phyloP scores from a whole-genome alignment of 1,284 basidiomycete species.

The Austroboletus olivaceoglutinosus region DNA sequence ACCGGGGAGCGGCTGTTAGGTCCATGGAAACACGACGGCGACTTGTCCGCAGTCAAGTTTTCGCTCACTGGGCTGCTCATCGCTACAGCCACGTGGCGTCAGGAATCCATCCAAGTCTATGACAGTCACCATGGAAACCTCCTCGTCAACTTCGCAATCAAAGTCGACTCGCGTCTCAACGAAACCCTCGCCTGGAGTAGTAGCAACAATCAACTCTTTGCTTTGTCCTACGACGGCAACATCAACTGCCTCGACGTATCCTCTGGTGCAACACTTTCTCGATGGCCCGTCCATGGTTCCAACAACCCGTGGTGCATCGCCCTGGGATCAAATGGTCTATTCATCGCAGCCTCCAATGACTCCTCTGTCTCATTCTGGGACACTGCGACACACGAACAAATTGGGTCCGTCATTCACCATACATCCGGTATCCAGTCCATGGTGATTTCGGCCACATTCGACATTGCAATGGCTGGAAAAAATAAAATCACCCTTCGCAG shows the following conservation, averaged over 20 bases:
- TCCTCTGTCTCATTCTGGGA: conserved; percentile 13
- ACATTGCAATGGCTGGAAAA: background rate
- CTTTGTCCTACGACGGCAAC: too few species aligned
- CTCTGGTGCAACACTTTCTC: too few species aligned
- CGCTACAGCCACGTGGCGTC: conserved; percentile 3
- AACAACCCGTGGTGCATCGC: conserved; percentile 2
- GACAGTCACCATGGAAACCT: background rate
- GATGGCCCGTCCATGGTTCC: too few species aligned
- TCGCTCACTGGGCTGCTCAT: conserved; percentile 9
- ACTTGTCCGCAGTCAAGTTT: conserved; percentile 6
- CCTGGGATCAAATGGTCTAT: conserved; percentile 1
- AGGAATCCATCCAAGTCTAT: conserved; percentile 3
- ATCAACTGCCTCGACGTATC: too few species aligned
- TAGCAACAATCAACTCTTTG: too few species aligned
- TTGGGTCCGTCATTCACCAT: too few species aligned
- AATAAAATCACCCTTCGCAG: too few species aligned
- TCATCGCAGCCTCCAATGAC: conserved; percentile 7
- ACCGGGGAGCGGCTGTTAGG: background rate
- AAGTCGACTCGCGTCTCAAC: background rate
- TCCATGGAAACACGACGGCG: background rate
- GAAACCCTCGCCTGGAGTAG: too few species aligned
- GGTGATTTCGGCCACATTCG: too few species aligned
- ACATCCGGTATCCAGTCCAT: too few species aligned
- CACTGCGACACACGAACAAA: background rate
- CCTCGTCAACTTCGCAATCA: conserved; percentile 3